Percentiles rank a stretch among this genome's conserved stretches.
Conservation (phyloP, 768 basidiomycete genomes). For the Auriscalpium vulgare region DNA sequence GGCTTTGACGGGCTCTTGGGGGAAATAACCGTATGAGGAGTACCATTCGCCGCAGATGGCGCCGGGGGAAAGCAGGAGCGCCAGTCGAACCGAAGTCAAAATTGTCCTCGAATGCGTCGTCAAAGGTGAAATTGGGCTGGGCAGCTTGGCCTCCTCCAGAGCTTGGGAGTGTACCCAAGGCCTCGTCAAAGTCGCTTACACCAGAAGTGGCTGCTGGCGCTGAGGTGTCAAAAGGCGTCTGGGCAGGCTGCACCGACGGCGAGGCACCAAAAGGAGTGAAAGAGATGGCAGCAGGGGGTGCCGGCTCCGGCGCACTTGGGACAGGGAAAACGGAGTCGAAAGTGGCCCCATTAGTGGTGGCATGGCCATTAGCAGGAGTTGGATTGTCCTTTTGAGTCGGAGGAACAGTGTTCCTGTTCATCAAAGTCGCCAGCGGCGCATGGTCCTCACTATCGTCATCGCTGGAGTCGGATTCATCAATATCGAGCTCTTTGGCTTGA, state of each 20-base stretch:
- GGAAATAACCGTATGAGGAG: slow-evolving; percentile 3
- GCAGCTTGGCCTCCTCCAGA: slow-evolving; percentile 26
- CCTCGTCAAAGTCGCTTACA: slow-evolving; percentile 67
- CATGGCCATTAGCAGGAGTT: background rate
- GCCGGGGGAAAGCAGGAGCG: background rate
- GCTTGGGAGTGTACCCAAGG: slow-evolving; percentile 47
- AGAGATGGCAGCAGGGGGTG: slow-evolving; percentile 3
- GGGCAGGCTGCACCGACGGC: slow-evolving; percentile 6
- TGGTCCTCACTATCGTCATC: slow-evolving; percentile 27
- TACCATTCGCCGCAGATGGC: background rate
- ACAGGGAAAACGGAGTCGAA: background rate
- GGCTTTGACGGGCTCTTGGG: slow-evolving; percentile 10
- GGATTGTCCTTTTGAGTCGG: background rate
- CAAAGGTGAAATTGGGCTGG: slow-evolving; percentile 49
- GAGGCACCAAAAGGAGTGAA: slow-evolving; percentile 3
- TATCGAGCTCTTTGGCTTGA: slow-evolving; percentile 51
- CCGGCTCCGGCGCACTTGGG: background rate
- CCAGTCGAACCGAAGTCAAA: slow-evolving; percentile 50
- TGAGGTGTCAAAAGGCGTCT: slow-evolving; percentile 7
- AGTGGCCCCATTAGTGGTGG: background rate
- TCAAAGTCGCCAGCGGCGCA: slow-evolving; percentile 22
- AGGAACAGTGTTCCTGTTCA: background rate
- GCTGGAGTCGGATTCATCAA: slow-evolving; percentile 46
- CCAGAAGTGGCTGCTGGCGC: slow-evolving; percentile 17
- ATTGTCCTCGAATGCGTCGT: slow-evolving; percentile 53